Conservation (phyloP, 352 stramenopile genomes). For the Aphanomyces invadans region DNA sequence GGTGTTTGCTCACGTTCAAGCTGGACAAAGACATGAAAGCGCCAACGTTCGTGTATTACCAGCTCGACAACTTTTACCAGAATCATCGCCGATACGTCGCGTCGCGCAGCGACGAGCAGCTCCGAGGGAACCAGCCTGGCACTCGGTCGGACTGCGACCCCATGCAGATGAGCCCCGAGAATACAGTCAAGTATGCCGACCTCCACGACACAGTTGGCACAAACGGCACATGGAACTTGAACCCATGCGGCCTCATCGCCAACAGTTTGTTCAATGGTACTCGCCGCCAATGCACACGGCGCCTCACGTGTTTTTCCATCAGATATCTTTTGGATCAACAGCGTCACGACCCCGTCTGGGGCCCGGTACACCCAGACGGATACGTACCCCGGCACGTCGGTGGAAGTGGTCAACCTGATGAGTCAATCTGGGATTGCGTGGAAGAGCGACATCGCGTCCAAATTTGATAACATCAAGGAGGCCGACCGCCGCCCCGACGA, state of each 20-base stretch:
- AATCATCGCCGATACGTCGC: constrained; percentile 95
- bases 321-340: constrained; percentile 85
- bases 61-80: constrained; percentile 99
- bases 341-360: constrained; percentile 33
- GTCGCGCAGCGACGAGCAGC: constrained; percentile 86
- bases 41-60: constrained; percentile 97
- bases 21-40: constrained; percentile 91
- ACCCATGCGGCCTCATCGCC: constrained; percentile 97
- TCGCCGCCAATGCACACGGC: not conserved
- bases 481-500: constrained; percentile 32
- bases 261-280: constrained; percentile 98
- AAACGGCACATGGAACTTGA: constrained; percentile 50
- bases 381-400: constrained; percentile 34
- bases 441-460: constrained; percentile 92
- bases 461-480: constrained; percentile 91
- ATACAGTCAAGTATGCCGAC: constrained; percentile 49
- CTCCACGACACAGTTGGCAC: constrained; percentile 38
- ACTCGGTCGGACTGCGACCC: constrained; percentile 77
- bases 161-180: constrained; percentile 37
- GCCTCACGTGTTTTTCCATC: not conserved
- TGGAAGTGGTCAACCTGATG: constrained; percentile 77
- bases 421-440: constrained; percentile 95
- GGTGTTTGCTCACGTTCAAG: constrained; percentile 80
- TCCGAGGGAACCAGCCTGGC: constrained; percentile 57
- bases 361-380: constrained; percentile 60